Base-by-base conservation (phyloP, 2,329 filamentous ascomycete species). In the Pseudocercospora vitis region DNA sequence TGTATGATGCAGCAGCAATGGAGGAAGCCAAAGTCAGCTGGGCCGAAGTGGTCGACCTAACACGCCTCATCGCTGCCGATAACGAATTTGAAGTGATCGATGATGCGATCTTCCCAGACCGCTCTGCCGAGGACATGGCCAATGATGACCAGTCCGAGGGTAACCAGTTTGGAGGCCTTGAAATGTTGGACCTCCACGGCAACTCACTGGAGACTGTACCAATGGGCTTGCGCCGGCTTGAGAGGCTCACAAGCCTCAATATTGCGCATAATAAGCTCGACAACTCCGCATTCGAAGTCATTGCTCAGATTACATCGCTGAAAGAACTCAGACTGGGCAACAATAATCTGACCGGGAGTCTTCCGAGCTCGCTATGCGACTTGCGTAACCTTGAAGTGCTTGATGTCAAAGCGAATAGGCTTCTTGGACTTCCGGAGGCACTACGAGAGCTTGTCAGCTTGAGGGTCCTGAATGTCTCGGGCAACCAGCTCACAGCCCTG, bases 31-130 rank as follows among this genome's bases (percentile, higher is more conserved):
- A 81, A 29, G 81, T 84, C 8, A 83, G 86, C 28, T 97, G 94
- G 94, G 91, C 91, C 1, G 92, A 97, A 70, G 87, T 88, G 55
- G 89, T 97, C 8, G 92, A 97, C 67, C 74, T 97, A 40, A 87
- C 86, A 0, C 84, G 87, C 56, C 84, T 97, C 46, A 83, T 94
- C 59, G 91, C 88, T 4, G 91, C 92, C 7, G 91, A 96, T 66
- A 97, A 99, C 65, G 89, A 96, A 65, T 72, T 99, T 44, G 84
- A 89, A 64, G 76, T 78, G 26, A 77, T 97, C 28, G 81, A 84
- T 2, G 88, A 94, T 14, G 74, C 77, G 1, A 76, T 91, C 14
- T 96, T 97, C 63, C 91, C 92, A 0, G 91, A 96, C 63, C 71
- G 79, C 16, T 70, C 74, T 19, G 50, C 69, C 4, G 73, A 80